phyloP scores from a whole-genome alignment of 1,284 basidiomycete genomes.

The Ustilago bromivora region DNA sequence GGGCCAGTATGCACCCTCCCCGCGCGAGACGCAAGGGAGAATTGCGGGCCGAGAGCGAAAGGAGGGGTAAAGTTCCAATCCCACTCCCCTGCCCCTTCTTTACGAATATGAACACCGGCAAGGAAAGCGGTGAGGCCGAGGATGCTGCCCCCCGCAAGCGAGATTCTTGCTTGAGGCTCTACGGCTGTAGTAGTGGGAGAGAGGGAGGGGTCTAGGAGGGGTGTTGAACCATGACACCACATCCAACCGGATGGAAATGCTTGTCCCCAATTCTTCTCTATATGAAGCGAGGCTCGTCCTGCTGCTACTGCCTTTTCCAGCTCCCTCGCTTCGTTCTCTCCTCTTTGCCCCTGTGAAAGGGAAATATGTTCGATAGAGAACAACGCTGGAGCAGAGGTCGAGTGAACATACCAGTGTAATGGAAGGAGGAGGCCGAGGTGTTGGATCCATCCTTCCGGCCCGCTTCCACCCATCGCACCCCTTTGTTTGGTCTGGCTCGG shows the following conservation, averaged over 20 bases:
- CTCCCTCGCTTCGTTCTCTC: not conserved
- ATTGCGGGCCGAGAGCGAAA: slow-evolving; percentile 28
- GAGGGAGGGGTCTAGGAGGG: slow-evolving; percentile 16
- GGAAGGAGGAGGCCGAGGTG: slow-evolving; percentile 34
- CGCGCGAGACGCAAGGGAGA: not conserved
- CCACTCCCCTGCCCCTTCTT: not conserved
- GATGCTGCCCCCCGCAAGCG: slow-evolving; percentile 36
- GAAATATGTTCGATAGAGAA: slow-evolving; percentile 32
- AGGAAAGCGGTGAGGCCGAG: slow-evolving; percentile 38
- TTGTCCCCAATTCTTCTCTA: slow-evolving; percentile 52
- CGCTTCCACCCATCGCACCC: slow-evolving; percentile 14
- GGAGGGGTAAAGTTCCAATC: slow-evolving; percentile 40
- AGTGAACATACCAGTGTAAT: slow-evolving; percentile 50
- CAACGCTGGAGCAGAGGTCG: slow-evolving; percentile 19
- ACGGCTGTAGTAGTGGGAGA: not conserved
- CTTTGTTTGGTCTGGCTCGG: not conserved
- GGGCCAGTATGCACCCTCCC: slow-evolving; percentile 19
- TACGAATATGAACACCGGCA: slow-evolving; percentile 24
- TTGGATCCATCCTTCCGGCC: slow-evolving; percentile 41
- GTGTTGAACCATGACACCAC: slow-evolving; percentile 32
- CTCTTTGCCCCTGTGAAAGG: not conserved
- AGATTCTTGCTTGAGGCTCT: slow-evolving; percentile 6
- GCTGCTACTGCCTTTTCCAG: slow-evolving; percentile 27
- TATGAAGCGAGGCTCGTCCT: slow-evolving; percentile 26
- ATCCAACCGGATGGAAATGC: slow-evolving; percentile 46